Conservation (phyloP, 2,329 filamentous ascomycete species). For the Apiospora aurea region DNA sequence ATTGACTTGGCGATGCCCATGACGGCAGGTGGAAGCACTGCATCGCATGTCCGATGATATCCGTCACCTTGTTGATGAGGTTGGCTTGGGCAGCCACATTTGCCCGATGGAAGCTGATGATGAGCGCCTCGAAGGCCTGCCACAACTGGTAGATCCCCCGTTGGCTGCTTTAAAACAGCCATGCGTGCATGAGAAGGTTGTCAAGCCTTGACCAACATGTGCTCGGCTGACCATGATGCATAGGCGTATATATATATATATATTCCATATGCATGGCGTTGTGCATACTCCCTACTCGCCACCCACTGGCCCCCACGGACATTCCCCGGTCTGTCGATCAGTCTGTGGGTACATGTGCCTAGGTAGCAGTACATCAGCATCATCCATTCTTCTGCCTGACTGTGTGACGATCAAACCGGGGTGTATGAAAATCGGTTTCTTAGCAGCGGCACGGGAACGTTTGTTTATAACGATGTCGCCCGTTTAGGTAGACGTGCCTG, state of each 20-base stretch:
- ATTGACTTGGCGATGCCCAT: neutral
- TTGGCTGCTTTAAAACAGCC: neutral
- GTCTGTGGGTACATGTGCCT: neutral
- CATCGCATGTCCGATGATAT: neutral
- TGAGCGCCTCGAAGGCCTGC: neutral
- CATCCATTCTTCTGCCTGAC: neutral
- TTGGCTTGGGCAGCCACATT: no score
- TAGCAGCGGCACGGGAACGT: neutral
- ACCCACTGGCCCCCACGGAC: neutral
- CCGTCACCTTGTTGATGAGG: neutral
- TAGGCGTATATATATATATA: neutral
- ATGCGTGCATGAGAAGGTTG: neutral
- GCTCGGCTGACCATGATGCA: neutral
- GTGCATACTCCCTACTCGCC: no score
- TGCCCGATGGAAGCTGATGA: neutral
- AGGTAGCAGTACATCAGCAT: neutral
- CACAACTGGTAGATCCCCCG: neutral
- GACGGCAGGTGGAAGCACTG: neutral
- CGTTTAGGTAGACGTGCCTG: slow-evolving; percentile 15
- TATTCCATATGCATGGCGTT: neutral
- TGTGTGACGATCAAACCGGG: neutral
- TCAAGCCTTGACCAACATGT: neutral
- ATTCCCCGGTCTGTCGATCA: slow-evolving; percentile 5
- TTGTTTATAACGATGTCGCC: neutral
- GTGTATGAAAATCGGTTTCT: neutral